Evolutionary conservation across 1,284 basidiomycete species (phyloP).

Genomic region (Moniliophthora roreri): DNA sequence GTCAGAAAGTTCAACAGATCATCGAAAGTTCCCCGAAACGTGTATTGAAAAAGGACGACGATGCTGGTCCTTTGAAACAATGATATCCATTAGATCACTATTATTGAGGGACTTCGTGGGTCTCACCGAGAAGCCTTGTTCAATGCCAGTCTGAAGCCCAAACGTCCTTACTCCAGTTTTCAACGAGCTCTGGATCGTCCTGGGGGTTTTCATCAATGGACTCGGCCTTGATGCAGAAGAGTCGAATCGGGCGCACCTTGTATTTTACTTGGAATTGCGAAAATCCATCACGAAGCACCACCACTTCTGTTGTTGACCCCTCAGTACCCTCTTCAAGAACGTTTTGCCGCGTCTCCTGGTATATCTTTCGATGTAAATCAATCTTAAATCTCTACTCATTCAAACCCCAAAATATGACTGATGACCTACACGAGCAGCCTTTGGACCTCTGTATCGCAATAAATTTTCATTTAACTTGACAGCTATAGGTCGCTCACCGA

Average conservation of each 20-base stretch:
- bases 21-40: conserved; percentile 63
- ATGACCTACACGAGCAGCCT: conserved; percentile 62
- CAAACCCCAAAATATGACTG: background rate
- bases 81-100: no score
- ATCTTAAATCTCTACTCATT: conserved; percentile 1
- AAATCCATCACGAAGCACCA: conserved; percentile 71
- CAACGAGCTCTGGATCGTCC: conserved; percentile 69
- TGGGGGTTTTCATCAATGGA: conserved; percentile 25
- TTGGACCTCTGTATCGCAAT: conserved; percentile 58
- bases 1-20: conserved; percentile 52
- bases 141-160: conserved; percentile 51
- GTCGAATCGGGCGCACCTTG: conserved; percentile 42
- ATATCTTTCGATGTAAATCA: conserved; percentile 47
- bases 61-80: conserved; percentile 19
- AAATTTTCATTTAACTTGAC: conserved; percentile 3
- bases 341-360: conserved; percentile 56
- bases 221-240: background rate
- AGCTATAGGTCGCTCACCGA: conserved; percentile 35
- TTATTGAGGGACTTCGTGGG: no score
- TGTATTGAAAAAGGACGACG: conserved; percentile 41
- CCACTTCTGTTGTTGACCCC: conserved; percentile 48
- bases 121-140: no score
- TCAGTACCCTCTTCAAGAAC: conserved; percentile 37
- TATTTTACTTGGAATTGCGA: conserved; percentile 65
- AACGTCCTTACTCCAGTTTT: conserved; percentile 68